Evolutionary conservation across 768 basidiomycete species (phyloP), one percentile per base, ranked within the genome.

Genomic region (Podaxis sp.): DNA sequence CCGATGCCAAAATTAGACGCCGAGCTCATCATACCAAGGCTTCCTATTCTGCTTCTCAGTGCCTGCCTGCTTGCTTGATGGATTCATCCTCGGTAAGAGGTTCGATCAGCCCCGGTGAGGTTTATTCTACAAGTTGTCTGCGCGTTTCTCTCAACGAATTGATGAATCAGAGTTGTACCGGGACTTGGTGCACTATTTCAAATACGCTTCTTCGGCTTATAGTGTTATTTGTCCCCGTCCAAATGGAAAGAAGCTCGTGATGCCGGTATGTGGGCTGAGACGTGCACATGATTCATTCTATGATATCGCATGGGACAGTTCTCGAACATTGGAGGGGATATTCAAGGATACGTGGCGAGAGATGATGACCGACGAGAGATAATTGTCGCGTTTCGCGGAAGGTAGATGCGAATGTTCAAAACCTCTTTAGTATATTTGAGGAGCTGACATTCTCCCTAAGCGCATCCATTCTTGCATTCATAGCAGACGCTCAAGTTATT

Each of bases 131-230:
- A 13, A 25, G n/a, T 9, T 40, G 3, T 27, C 11, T 22, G 9
- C 13, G 7, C 11, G 19, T 24, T 12, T 38, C 22, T 24, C 54
- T 22, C 9, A 49, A 49, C 25, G 1, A 6, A 24, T 57, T 6
- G n/a, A 33, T 9, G 33, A 36, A 37, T n/a, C 62, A 80, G 79
- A 77, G 27, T 67, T 75, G 6, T 82, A 76, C 66, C 68, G 78
- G 37, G 75, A 83, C 59, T 73, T 85, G 5, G 69, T 82, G 1
- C 77, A 79, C 64, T 84, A 85, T 72, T 81, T 83, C 75, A 82
- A 83, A 69, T 85, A 83, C 63, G 80, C 84, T 1, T 80, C 83
- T 11, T 82, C 82, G 5, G 79, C 81, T 3, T 85, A 84, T 61
- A 70, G 64, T 36, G 53, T 71, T 0, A 59, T 82, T 22, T 85